phyloP scores from a whole-genome alignment of 805 yeast genomes.

The Saccharomycopsis sp. region DNA sequence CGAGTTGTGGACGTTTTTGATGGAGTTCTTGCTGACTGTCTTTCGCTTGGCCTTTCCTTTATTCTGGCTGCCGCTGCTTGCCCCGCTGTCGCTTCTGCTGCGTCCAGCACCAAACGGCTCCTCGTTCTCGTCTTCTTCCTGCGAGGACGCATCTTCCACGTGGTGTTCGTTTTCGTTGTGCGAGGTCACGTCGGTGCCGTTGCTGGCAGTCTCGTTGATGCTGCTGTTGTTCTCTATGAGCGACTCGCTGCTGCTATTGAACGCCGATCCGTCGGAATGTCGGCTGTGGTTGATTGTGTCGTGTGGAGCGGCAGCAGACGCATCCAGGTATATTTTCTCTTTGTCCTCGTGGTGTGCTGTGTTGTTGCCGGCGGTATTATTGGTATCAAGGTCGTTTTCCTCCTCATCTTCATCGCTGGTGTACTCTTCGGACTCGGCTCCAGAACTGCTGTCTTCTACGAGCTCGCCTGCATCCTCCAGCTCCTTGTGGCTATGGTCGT shows the following conservation, averaged over 20 bases:
- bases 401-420: constrained; percentile 15
- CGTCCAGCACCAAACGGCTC: background rate
- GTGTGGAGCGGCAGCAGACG: too few species aligned
- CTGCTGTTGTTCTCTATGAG: constrained; percentile 5
- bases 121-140: background rate
- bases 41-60: constrained; percentile 29
- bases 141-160: constrained; percentile 23
- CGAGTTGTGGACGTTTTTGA: constrained; percentile 23
- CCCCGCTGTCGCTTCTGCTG: background rate
- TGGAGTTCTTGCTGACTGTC: constrained; percentile 32
- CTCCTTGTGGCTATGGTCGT: background rate
- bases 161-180: constrained; percentile 9
- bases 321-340: background rate
- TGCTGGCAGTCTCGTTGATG: constrained; percentile 6
- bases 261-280: background rate
- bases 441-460: constrained; percentile 20
- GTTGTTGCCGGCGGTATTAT: background rate
- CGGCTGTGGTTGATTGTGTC: background rate
- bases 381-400: constrained; percentile 4
- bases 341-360: background rate
- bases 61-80: background rate
- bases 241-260: constrained; percentile 11
- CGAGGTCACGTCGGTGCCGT: constrained; percentile 23
- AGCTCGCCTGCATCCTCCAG: constrained; percentile 19
- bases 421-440: constrained; percentile 6